Evolutionary conservation across 495 filamentous ascomycete species (phyloP).

Genomic region (Aspergillus baeticus): DNA sequence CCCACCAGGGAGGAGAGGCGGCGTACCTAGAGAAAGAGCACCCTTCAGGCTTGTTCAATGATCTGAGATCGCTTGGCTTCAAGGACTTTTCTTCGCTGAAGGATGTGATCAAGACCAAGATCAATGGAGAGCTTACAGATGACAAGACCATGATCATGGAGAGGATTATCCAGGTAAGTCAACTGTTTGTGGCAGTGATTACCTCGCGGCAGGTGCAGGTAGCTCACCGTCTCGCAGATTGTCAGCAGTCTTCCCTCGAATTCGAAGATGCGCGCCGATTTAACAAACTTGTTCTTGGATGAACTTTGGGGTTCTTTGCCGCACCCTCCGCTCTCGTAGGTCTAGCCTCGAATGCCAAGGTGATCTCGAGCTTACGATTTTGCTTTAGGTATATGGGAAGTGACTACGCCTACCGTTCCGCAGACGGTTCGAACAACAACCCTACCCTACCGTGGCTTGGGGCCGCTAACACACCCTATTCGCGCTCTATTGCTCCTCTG

Average conservation of each 20-base stretch:
- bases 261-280: constrained; percentile 60
- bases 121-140: constrained; percentile 56
- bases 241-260: constrained; percentile 61
- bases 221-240: constrained; percentile 38
- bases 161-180: constrained; percentile 60
- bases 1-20: constrained; percentile 65
- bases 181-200: no score
- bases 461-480: constrained; percentile 55
- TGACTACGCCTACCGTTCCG: constrained; percentile 64
- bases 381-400: constrained; percentile 58
- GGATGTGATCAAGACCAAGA: constrained; percentile 51
- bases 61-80: constrained; percentile 62
- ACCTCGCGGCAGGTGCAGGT: not conserved
- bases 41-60: constrained; percentile 57
- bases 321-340: constrained; percentile 53
- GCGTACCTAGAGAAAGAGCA: constrained; percentile 50
- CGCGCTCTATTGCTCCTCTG: constrained; percentile 50
- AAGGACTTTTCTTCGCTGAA: constrained; percentile 56
- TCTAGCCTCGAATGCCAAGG: not conserved
- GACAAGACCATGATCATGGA: constrained; percentile 85
- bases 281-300: constrained; percentile 69
- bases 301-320: constrained; percentile 65
- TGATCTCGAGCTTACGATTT: not conserved
- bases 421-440: constrained; percentile 71
- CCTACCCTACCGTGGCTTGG: constrained; percentile 55